These are phyloP conservation scores for Xylariaceae sp. DNA, from an alignment of 2,329 filamentous ascomycete species.

Conservation along the genomic window DNA sequence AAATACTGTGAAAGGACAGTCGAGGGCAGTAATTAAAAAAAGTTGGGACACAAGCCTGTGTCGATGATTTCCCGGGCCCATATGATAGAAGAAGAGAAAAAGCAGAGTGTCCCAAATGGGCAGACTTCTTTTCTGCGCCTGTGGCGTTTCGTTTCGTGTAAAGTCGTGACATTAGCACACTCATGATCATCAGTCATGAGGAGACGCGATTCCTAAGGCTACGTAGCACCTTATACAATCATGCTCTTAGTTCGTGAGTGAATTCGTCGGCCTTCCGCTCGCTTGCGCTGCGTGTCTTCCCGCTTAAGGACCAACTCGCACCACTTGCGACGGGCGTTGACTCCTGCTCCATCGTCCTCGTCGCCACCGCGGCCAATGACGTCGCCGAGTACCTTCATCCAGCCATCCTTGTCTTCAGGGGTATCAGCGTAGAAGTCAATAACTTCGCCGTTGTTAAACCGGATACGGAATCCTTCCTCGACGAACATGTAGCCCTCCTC, in stretches of 20 bases:
- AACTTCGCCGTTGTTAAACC: slow-evolving; percentile 95
- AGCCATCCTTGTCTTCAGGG: slow-evolving; percentile 79
- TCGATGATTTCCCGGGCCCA: background rate
- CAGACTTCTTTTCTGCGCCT: background rate
- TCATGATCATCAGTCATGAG: slow-evolving; percentile 22
- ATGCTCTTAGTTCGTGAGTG: slow-evolving; percentile 57
- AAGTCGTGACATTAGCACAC: slow-evolving; percentile 8
- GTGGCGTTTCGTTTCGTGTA: slow-evolving; percentile 11
- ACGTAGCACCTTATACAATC: slow-evolving; percentile 37
- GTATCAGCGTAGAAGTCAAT: slow-evolving; percentile 98
- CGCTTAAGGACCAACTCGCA: slow-evolving; percentile 62
- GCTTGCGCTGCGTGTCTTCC: slow-evolving; percentile 54
- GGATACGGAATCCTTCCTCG: slow-evolving; percentile 96
- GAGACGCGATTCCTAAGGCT: slow-evolving; percentile 6
- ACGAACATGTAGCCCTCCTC: slow-evolving; percentile 99
- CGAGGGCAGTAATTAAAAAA: too few relatives aligned
- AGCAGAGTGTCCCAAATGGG: background rate
- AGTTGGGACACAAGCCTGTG: background rate
- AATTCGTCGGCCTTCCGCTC: slow-evolving; percentile 47
- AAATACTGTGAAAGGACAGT: too few relatives aligned
- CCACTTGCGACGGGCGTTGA: slow-evolving; percentile 53
- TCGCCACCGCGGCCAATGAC: slow-evolving; percentile 54
- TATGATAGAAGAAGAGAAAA: background rate
- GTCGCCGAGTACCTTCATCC: slow-evolving; percentile 85
- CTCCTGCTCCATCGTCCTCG: slow-evolving; percentile 41